Base-by-base conservation (phyloP, 805 yeast genomes). In the Candida manassasensis region DNA sequence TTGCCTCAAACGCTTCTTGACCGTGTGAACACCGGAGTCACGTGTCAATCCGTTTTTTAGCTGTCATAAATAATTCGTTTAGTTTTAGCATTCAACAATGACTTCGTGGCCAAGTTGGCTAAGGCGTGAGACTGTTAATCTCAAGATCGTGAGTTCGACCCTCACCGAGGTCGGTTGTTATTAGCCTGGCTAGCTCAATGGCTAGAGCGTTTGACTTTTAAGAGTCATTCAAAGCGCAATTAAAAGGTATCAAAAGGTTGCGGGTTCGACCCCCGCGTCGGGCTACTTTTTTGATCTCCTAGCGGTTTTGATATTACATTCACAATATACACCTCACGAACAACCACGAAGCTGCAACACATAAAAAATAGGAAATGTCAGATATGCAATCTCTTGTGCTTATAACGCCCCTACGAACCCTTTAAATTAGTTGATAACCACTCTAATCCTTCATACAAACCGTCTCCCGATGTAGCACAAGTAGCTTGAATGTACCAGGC, bases 401-500 rank as follows among this genome's bases (percentile, higher is more conserved):
- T n/a, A n/a, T n/a, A n/a, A n/a, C n/a, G n/a, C 32, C 16, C 11
- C 19, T 25, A 27, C 14, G 38, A 21, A 6, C 38, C 50, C 50
- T 57, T 57, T 49, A 59, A 57, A 45, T 55, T 57, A 40, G 61
- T 57, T 14, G 62, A 50, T 39, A 59, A 53, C 64, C 64, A 59
- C 44, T 59, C 64, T 49, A 59, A 57, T 35, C 64, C 64, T 42
- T 59, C 64, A 47, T 59, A 59, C 42, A 59, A 55, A 29, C 62
- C 62, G 44, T 57, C 62, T 42, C 62, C 69, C 40, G 68, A 58
- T 37, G 67, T 62, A 40, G 67, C 67, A 43, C 67, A 61, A 40
- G 68, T 60, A 22, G 67, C 59, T 43, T 63, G 67, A 45, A 63
- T 62, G 57, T 61, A 62, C 69, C 69, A 63, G 25, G 68, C 65